A percentile compares a stretch with the other conserved stretches of the same genome.
phyloP scores from a whole-genome alignment of 768 basidiomycete species.

The Pholiota microspora region DNA sequence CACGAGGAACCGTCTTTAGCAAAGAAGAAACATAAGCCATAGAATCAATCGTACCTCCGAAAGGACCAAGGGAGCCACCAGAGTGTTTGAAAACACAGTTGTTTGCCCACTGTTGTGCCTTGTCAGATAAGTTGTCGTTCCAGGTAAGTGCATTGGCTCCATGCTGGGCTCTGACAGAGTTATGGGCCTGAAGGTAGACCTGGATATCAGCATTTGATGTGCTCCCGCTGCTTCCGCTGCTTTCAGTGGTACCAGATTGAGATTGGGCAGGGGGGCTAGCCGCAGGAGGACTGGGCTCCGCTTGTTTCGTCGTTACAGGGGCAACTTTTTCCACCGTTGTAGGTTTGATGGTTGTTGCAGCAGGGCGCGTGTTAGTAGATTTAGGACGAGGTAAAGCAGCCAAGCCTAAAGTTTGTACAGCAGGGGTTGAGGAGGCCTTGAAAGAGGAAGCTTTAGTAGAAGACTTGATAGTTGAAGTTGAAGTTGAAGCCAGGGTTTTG shows the following conservation, averaged over 20 bases:
- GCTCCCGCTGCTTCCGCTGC: too few relatives aligned
- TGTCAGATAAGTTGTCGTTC: slow-evolving; percentile 55
- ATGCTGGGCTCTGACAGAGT: slow-evolving; percentile 57
- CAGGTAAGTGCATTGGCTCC: slow-evolving; percentile 65
- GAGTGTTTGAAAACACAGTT: slow-evolving; percentile 70
- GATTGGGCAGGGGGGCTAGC: slow-evolving; percentile 11
- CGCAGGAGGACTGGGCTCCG: background rate
- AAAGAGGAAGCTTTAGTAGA: slow-evolving; percentile 12
- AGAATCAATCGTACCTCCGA: slow-evolving; percentile 48
- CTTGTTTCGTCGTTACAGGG: background rate
- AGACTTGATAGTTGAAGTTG: slow-evolving; percentile 12
- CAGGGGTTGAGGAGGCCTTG: slow-evolving; percentile 9
- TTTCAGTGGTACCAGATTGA: slow-evolving; percentile 14
- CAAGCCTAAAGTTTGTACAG: slow-evolving; percentile 4
- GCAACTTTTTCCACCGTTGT: background rate
- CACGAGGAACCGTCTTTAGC: background rate
- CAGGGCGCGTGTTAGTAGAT: slow-evolving; percentile 1
- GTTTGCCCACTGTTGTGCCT: slow-evolving; percentile 70
- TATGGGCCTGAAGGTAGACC: slow-evolving; percentile 59
- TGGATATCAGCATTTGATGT: slow-evolving; percentile 44
- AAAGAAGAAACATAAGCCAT: background rate
- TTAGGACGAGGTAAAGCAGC: slow-evolving; percentile 1
- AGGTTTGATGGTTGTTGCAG: background rate
- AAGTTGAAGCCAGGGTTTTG: slow-evolving; percentile 12
- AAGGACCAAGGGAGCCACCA: slow-evolving; percentile 58